Percentiles rank a stretch among this genome's conserved stretches.
phyloP scores from a whole-genome alignment of 192 early-diverging fungal species.

The Allomyces javanicus region DNA sequence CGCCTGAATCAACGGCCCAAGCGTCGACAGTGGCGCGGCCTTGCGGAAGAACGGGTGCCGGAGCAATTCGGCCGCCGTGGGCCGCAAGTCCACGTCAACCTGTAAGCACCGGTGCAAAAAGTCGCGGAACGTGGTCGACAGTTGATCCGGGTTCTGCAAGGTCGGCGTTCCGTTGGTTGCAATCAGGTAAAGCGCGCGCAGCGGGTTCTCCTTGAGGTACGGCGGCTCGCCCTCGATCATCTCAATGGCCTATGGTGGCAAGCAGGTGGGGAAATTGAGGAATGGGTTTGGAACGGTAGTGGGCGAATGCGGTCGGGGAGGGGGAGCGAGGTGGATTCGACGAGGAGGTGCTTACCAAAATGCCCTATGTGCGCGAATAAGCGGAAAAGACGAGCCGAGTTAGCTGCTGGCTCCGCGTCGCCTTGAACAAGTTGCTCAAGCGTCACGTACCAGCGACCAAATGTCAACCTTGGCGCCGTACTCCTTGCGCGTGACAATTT shows the following conservation, averaged over 20 bases:
- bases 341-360: background rate
- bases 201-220: conserved; percentile 83
- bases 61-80: conserved; percentile 12
- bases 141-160: conserved; percentile 2
- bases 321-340: too few relatives aligned
- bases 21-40: background rate
- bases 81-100: conserved; percentile 15
- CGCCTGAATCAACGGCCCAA: conserved; percentile 3
- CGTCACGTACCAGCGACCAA: conserved; percentile 22
- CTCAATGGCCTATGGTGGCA: conserved; percentile 59
- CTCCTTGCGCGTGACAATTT: conserved; percentile 39
- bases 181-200: conserved; percentile 42
- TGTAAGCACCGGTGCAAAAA: conserved; percentile 18
- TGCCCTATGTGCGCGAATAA: background rate
- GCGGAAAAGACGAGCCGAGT: too few relatives aligned
- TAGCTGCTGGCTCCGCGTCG: too few relatives aligned
- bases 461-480: conserved; percentile 43
- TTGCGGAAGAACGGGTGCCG: conserved; percentile 14
- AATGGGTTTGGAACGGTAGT: too few relatives aligned
- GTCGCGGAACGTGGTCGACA: conserved; percentile 8
- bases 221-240: conserved; percentile 96
- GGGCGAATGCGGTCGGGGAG: too few relatives aligned
- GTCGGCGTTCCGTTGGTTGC: background rate
- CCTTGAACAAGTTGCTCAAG: too few relatives aligned
- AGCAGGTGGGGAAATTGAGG: too few relatives aligned